Percentiles rank a stretch among this genome's conserved stretches.
Conservation (phyloP, 306 rosid genomes). For the Abrus precatorius region DNA sequence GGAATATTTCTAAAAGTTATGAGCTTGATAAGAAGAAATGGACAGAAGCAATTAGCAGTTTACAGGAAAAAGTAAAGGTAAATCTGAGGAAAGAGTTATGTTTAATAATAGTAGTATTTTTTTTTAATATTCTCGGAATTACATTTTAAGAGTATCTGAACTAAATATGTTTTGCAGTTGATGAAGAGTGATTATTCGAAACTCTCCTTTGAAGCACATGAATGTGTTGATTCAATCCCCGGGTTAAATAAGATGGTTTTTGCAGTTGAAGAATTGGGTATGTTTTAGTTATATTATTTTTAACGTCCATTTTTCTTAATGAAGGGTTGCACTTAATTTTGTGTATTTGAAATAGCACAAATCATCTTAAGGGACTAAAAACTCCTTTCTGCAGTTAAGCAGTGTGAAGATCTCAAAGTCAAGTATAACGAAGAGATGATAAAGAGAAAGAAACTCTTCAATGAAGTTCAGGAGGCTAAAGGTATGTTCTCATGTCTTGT, state of each 20-base stretch:
- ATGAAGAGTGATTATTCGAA: conserved; percentile 71
- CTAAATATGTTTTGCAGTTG: conserved; percentile 64
- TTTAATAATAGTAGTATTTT: conserved; percentile 10
- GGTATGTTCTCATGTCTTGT: conserved; percentile 56
- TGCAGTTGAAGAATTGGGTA: conserved; percentile 87
- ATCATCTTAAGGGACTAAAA: conserved; percentile 41
- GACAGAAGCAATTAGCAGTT: conserved; percentile 64
- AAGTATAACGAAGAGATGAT: conserved; percentile 84
- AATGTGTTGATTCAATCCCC: conserved; percentile 86
- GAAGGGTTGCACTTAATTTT: conserved; percentile 32
- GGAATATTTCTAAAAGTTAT: conserved; percentile 65
- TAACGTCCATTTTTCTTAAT: conserved; percentile 25
- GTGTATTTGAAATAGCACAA: conserved; percentile 12
- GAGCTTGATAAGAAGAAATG: conserved; percentile 76
- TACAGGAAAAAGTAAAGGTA: conserved; percentile 75
- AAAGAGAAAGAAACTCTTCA: conserved; percentile 79
- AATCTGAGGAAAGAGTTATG: conserved; percentile 8
- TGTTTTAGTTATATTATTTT: conserved; percentile 40
- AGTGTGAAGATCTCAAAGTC: conserved; percentile 89
- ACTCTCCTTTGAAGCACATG: conserved; percentile 81
- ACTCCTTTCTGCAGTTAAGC: conserved; percentile 66
- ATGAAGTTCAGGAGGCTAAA: conserved; percentile 94
- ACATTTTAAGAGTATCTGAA: conserved; percentile 6
- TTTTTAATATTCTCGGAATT: conserved; percentile 13
- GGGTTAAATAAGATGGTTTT: conserved; percentile 83